phyloP scores from a whole-genome alignment of 2,329 filamentous ascomycete genomes.

The Venturia aucupariae region DNA sequence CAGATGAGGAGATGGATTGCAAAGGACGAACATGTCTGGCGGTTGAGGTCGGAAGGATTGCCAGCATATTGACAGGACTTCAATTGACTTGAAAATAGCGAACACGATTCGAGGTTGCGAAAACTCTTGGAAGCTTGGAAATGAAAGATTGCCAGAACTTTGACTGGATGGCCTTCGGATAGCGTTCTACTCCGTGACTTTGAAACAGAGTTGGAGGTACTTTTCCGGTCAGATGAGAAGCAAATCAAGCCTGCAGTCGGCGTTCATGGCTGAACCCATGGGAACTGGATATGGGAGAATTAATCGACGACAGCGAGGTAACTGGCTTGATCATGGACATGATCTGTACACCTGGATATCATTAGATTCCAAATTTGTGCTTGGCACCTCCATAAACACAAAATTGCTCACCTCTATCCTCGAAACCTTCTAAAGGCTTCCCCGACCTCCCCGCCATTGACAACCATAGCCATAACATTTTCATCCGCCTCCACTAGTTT shows the following conservation, averaged over 20 bases:
- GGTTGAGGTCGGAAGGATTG: neutral
- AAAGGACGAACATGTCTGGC: neutral
- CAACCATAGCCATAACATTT: constrained; percentile 47
- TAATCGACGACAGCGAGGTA: neutral
- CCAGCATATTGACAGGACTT: neutral
- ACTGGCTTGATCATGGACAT: neutral
- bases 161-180: neutral
- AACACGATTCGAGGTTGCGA: neutral
- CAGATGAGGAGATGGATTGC: neutral
- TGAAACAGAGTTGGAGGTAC: neutral
- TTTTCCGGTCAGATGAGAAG: neutral
- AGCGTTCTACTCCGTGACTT: neutral
- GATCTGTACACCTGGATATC: neutral
- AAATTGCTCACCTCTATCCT: neutral
- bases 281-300: neutral
- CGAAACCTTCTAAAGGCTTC: constrained; percentile 56
- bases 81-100: neutral
- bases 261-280: neutral
- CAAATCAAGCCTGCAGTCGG: too few relatives aligned
- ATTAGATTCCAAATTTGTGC: neutral
- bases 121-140: neutral
- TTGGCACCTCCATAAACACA: neutral
- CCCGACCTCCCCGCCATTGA: constrained; percentile 50
- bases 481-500: constrained; percentile 34
- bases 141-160: neutral